Percentiles rank a stretch among this genome's conserved stretches.
These are phyloP conservation scores for Candida tetrigidarum DNA, from an alignment of 1,139 yeast species.

Conservation along the genomic window DNA sequence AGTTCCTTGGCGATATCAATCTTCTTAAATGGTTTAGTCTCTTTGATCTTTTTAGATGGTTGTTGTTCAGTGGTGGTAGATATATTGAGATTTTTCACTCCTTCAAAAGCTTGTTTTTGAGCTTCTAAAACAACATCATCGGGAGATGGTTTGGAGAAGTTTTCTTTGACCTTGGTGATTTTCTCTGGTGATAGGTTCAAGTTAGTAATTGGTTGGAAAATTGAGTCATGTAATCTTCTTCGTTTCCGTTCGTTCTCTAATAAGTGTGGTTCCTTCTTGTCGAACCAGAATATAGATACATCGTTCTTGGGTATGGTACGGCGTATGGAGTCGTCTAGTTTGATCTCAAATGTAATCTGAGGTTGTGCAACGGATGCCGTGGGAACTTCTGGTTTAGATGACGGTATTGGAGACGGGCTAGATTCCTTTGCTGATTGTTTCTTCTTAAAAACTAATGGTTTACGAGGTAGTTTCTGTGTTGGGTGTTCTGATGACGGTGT, in stretches of 20 bases:
- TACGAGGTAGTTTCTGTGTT: slow-evolving; percentile 1
- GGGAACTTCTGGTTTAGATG: slow-evolving; percentile 1
- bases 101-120: slow-evolving; percentile 57
- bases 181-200: slow-evolving; percentile 42
- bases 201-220: slow-evolving; percentile 47
- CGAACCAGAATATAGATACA: slow-evolving; percentile 25
- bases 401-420: background rate
- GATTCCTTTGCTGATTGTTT: slow-evolving; percentile 1
- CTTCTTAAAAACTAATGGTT: slow-evolving; percentile 8
- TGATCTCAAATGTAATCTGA: slow-evolving; percentile 17
- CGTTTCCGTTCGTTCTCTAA: slow-evolving; percentile 24
- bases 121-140: slow-evolving; percentile 74
- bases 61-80: slow-evolving; percentile 16
- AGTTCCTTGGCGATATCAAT: slow-evolving; percentile 47
- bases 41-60: slow-evolving; percentile 21
- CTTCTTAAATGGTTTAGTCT: slow-evolving; percentile 46
- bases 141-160: slow-evolving; percentile 77
- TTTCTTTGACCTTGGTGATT: slow-evolving; percentile 50
- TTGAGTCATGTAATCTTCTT: slow-evolving; percentile 23
- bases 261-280: slow-evolving; percentile 10
- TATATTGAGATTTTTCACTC: slow-evolving; percentile 34
- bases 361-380: slow-evolving; percentile 9
- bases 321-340: slow-evolving; percentile 26
- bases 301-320: slow-evolving; percentile 19
- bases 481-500: slow-evolving; percentile 5